Percentiles rank a stretch among this genome's conserved stretches.
Evolutionary conservation across 495 filamentous ascomycete genomes (phyloP).

Genomic region (Penicillium paradoxum): DNA sequence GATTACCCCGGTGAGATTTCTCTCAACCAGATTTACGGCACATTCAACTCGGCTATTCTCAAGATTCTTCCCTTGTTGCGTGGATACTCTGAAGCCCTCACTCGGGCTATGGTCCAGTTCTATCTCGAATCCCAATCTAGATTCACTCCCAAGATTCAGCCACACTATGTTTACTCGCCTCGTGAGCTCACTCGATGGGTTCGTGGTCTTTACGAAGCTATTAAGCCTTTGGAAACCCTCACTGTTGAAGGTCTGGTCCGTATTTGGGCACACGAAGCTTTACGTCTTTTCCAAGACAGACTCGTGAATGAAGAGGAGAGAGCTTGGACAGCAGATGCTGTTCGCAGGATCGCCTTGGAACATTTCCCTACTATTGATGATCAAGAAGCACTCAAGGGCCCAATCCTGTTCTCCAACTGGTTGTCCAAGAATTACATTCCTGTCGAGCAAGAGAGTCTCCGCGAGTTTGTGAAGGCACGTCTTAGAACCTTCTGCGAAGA

Average conservation of each 20-base stretch:
- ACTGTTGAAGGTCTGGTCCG: slow-evolving; percentile 87
- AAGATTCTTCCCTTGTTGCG: slow-evolving; percentile 96
- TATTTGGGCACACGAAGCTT: slow-evolving; percentile 96
- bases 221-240: slow-evolving; percentile 82
- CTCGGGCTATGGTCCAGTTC: slow-evolving; percentile 96
- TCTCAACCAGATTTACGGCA: slow-evolving; percentile 93
- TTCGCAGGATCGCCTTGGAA: slow-evolving; percentile 78
- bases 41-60: slow-evolving; percentile 92
- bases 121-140: slow-evolving; percentile 89
- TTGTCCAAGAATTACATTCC: slow-evolving; percentile 98
- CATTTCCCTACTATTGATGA: slow-evolving; percentile 92
- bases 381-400: slow-evolving; percentile 79
- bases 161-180: slow-evolving; percentile 98
- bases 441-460: slow-evolving; percentile 86
- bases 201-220: slow-evolving; percentile 93
- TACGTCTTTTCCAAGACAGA: slow-evolving; percentile 94
- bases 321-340: slow-evolving; percentile 85
- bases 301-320: slow-evolving; percentile 91
- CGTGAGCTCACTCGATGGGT: slow-evolving; percentile 97
- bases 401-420: slow-evolving; percentile 98
- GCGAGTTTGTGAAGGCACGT: slow-evolving; percentile 95
- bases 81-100: slow-evolving; percentile 88
- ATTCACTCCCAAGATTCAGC: slow-evolving; percentile 94
- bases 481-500: slow-evolving; percentile 98
- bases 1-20: slow-evolving; percentile 97